phyloP scores from a whole-genome alignment of 495 filamentous ascomycete genomes.

The Cercophora scortea region DNA sequence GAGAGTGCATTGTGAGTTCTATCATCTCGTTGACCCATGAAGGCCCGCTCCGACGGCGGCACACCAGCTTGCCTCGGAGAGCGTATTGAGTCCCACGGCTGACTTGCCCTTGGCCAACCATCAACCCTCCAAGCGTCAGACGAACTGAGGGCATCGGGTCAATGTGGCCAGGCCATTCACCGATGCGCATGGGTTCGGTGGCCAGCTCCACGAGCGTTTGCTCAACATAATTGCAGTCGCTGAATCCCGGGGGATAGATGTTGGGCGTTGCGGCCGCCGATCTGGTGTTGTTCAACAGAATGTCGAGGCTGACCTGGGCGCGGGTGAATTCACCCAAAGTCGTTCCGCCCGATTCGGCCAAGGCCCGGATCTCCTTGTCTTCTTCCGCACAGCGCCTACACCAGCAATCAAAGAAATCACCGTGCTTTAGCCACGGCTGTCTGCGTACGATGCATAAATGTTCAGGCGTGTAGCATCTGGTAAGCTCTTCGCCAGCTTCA shows the following conservation, averaged over 20 bases:
- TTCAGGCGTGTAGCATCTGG: constrained; percentile 62
- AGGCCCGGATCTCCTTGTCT: too few relatives aligned
- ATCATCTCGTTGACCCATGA: constrained; percentile 18
- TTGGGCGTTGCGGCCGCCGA: constrained; percentile 6
- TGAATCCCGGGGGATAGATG: constrained; percentile 5
- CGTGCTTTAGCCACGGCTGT: constrained; percentile 42
- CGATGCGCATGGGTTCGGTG: not conserved
- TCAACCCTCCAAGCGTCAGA: constrained; percentile 7
- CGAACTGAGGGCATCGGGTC: constrained; percentile 16
- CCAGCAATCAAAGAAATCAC: constrained; percentile 59
- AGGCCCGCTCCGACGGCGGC: constrained; percentile 1
- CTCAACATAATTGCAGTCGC: constrained; percentile 7
- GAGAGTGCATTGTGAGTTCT: constrained; percentile 1
- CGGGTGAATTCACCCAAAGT: not conserved
- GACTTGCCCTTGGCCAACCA: not conserved
- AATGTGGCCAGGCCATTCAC: constrained; percentile 12
- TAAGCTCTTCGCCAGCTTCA: constrained; percentile 51
- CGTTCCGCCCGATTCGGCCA: too few relatives aligned
- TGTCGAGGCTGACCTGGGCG: not conserved
- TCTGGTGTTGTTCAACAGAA: not conserved
- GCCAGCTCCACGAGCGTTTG: constrained; percentile 7
- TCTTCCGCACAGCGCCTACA: constrained; percentile 27
- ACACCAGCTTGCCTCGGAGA: constrained; percentile 12
- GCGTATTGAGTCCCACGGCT: not conserved
- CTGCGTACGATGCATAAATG: constrained; percentile 25